A percentile compares a stretch with the other conserved stretches of the same genome.
Conservation (phyloP, 1,284 basidiomycete genomes). For the Puccinia triticina region DNA sequence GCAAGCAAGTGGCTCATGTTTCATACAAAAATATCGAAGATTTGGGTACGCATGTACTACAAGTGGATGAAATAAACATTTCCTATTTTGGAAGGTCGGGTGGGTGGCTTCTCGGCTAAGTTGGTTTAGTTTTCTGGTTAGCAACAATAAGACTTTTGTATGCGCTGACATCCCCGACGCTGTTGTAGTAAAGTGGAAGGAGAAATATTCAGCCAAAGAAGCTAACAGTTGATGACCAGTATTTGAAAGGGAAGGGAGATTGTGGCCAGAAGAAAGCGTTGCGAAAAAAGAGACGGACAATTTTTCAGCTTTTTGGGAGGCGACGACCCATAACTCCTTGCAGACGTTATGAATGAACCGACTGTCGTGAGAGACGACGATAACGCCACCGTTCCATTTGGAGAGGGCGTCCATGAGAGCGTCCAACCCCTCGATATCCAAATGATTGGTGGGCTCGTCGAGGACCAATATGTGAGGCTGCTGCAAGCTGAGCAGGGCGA, state of each 20-base stretch:
- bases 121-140: slow-evolving; percentile 51
- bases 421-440: slow-evolving; percentile 76
- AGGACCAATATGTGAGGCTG: slow-evolving; percentile 84
- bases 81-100: no score
- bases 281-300: slow-evolving; percentile 37
- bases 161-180: slow-evolving; percentile 47
- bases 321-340: slow-evolving; percentile 55
- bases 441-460: slow-evolving; percentile 93
- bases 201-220: not conserved
- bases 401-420: slow-evolving; percentile 86
- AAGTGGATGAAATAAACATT: no score
- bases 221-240: not conserved
- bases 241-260: not conserved
- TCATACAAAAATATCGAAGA: no score
- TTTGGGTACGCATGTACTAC: no score
- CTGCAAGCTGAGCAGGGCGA: slow-evolving; percentile 85
- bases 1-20: no score
- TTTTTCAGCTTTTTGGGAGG: slow-evolving; percentile 51
- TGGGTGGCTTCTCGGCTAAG: slow-evolving; percentile 3
- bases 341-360: slow-evolving; percentile 58
- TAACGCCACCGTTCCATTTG: slow-evolving; percentile 90
- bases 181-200: slow-evolving; percentile 7
- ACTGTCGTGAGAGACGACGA: slow-evolving; percentile 86
- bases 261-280: not conserved
- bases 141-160: slow-evolving; percentile 51